Base-by-base conservation (phyloP, 225 moss, liverwort and hornwort species). In the Neckera pumila region DNA sequence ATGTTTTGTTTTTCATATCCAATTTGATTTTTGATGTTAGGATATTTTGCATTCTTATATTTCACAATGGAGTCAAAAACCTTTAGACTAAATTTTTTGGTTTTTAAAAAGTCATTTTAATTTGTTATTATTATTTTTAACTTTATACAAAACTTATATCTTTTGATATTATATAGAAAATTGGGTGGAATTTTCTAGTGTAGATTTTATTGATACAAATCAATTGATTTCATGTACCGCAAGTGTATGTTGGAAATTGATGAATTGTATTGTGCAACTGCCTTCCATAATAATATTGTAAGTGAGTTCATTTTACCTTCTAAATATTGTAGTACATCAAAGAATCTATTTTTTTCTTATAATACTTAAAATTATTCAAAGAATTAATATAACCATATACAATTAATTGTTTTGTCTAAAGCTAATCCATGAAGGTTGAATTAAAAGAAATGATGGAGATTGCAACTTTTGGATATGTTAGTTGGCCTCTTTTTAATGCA, bases 401-500 rank as follows among this genome's bases (percentile, higher is more conserved):
- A 36, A 65, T 65, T 53, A 64, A 51, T 74, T 25, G 2, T 43
- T 73, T 74, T 2, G 56, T 58, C 22, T 2, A 14, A 62, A 62
- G 4, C 14, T 34, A 27, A 51, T 60, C 8, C 2, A 49, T 61
- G 6, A 81, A 87, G 91, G 84, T 43, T 12, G 76, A 91, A 74
- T 42, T 89, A 40, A 67, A 59, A 59, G 80, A 84, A 65, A 79
- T 83, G 9, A 89, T 89, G 87, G 80, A 89, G 2, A 67, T 80
- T 59, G 62, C 89, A 74, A 89, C 23, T 61, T n/a, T 22, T 3
- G 84, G 80, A 54, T 49, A 84, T 61, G 11, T 91, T 62, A 45
- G 53, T 80, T 87, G 86, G 84, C 79, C 89, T 10, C 13, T 89
- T 4, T 91, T 91, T 80, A 40, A 91, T 74, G 87, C 89, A 54